Evolutionary conservation across 805 yeast genomes (phyloP), one percentile per base, ranked within the genome.

Genomic region (Deakozyma indianensis): DNA sequence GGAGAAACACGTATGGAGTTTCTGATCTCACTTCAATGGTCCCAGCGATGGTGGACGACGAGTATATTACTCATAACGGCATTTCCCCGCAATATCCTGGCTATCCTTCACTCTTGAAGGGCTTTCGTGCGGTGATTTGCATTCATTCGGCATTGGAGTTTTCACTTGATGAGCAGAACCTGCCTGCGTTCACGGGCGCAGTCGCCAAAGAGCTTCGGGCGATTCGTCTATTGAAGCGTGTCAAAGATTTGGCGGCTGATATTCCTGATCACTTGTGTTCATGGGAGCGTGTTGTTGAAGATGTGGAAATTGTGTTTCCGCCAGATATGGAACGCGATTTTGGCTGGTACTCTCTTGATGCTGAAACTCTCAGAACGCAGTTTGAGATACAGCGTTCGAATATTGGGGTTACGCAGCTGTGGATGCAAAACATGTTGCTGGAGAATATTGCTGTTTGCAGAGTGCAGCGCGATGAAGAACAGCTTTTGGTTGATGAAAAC

Each of bases 41-140:
- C 48, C 95, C 95, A 1, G 63, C 73, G 21, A 94, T 83, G 55
- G 64, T 84, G 23, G 94, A 84, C 55, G 95, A 85, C 61, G 92
- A 84, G 54, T 80, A 78, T 54, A 79, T 85, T 44, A 82, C 88
- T 0, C 71, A 74, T 25, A 66, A 63, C 7, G 77, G 75, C 0
- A 76, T 77, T 48, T 48, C 66, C 15, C 60, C 53, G 59, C 75
- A 54, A 52, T 62, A 63, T 62, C 73, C 68, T 49, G 75, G 65
- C 56, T 25, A 43, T 25, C 25, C 38, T n/a, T 42, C 51, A 4
- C 25, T 49, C 3, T 27, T 49, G 22, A 38, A 40, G 4, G 50
- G 50, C n/a, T 49, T 46, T 23, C 35, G 27, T 40, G 45, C 47
- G 9, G 45, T 44, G 20, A 32, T 49, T 22, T 35, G 42, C 11